Percentiles rank a stretch among this genome's conserved stretches.
Evolutionary conservation across 2,329 filamentous ascomycete species (phyloP).

Genomic region (Talaromyces piceae): DNA sequence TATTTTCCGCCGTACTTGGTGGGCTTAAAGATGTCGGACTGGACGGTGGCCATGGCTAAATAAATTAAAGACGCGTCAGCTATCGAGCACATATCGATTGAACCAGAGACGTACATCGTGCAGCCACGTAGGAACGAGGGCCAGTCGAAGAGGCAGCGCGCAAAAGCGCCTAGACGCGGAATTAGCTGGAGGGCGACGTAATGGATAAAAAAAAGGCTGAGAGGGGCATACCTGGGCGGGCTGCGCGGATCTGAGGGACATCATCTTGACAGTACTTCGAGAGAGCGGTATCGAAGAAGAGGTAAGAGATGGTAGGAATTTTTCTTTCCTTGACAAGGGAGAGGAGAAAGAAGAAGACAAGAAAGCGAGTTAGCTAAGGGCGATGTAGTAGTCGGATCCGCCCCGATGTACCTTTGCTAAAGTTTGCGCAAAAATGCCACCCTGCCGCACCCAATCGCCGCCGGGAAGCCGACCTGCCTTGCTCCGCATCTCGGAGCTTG

Average conservation of each 20-base stretch:
- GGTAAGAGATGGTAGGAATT: constrained; percentile 11
- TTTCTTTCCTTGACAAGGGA: constrained; percentile 4
- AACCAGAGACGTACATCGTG: constrained; percentile 45
- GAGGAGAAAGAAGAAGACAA: constrained; percentile 10
- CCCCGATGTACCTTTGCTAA: constrained; percentile 9
- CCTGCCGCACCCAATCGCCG: constrained; percentile 2
- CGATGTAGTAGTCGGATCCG: constrained; percentile 11
- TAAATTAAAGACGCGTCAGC: neutral
- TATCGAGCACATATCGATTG: neutral
- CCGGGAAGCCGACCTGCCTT: neutral
- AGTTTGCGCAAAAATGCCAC: constrained; percentile 3
- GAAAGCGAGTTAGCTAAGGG: constrained; percentile 5
- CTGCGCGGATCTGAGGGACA: constrained; percentile 33
- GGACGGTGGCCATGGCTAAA: constrained; percentile 67
- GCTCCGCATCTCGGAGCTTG: constrained; percentile 9
- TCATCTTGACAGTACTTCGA: constrained; percentile 26
- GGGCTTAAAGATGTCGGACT: constrained; percentile 97
- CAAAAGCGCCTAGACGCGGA: constrained; percentile 46
- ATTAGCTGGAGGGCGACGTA: constrained; percentile 36
- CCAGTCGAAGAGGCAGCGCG: constrained; percentile 43
- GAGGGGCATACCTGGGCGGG: constrained; percentile 29
- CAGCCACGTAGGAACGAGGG: constrained; percentile 44
- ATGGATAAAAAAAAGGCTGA: constrained; percentile 36
- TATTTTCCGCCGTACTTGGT: constrained; percentile 99
- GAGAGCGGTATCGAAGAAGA: constrained; percentile 13